phyloP scores from a whole-genome alignment of 1,284 basidiomycete genomes.

The Stereum hirsutum region DNA sequence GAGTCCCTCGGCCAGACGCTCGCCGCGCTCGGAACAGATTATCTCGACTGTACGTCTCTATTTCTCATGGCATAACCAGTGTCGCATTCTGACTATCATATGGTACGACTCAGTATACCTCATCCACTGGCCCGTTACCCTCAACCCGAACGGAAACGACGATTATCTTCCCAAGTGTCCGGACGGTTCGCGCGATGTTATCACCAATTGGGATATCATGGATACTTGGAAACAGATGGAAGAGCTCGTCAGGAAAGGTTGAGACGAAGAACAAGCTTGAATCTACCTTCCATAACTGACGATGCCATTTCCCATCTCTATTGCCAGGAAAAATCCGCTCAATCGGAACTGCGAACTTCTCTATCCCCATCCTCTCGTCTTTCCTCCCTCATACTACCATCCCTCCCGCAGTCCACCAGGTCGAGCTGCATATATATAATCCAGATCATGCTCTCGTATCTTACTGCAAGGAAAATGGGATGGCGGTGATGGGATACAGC shows the following conservation, averaged over 20 bases:
- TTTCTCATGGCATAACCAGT: neutral
- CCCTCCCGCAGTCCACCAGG: slow-evolving; percentile 47
- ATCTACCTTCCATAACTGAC: neutral
- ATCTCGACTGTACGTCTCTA: slow-evolving; percentile 59
- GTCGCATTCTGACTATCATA: neutral
- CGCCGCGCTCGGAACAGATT: slow-evolving; percentile 64
- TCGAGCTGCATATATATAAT: slow-evolving; percentile 74
- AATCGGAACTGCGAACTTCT: slow-evolving; percentile 55
- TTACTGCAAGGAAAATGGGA: slow-evolving; percentile 62
- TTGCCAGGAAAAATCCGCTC: slow-evolving; percentile 38
- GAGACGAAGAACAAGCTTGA: no score
- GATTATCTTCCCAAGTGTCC: slow-evolving; percentile 46
- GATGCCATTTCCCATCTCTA: neutral
- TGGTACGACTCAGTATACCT: slow-evolving; percentile 46
- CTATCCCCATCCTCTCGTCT: slow-evolving; percentile 31
- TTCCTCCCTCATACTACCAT: slow-evolving; percentile 36
- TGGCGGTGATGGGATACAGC: slow-evolving; percentile 75
- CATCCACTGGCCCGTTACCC: slow-evolving; percentile 76
- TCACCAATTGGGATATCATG: slow-evolving; percentile 52
- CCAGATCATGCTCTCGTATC: slow-evolving; percentile 64
- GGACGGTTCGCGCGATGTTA: slow-evolving; percentile 62
- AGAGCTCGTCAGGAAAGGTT: slow-evolving; percentile 54
- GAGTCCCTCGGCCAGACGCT: slow-evolving; percentile 66
- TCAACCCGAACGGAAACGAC: slow-evolving; percentile 71
- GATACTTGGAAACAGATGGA: slow-evolving; percentile 86